Evolutionary conservation across 176 grass and related monocot genomes (phyloP).

Genomic region (barley (Hordeum vulgare)): MorexV3_pseudomolecules_assembly NC_058520.1:210745446-210745945

Average conservation of each 20-base stretch:
- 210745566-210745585: slow-evolving; percentile 45
- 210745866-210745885: slow-evolving; percentile 47
- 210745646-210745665: not conserved
- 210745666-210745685: slow-evolving; percentile 21
- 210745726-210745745: too few relatives aligned
- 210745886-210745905: not conserved
- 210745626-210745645: not conserved
- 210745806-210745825: slow-evolving; percentile 64
- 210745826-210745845: slow-evolving; percentile 41
- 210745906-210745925: not conserved
- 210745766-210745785: slow-evolving; percentile 10
- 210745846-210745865: slow-evolving; percentile 23
- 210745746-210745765: not conserved
- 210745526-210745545: not conserved
- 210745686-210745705: slow-evolving; percentile 16
- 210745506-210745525: too few relatives aligned
- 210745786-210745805: slow-evolving; percentile 22
- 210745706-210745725: not conserved
- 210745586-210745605: not conserved
- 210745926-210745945: not conserved
- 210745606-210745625: not conserved
- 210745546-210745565: slow-evolving; percentile 45
- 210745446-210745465: not conserved
- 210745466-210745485: not conserved
- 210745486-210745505: not conserved